phyloP scores from a whole-genome alignment of 2,329 filamentous ascomycete species.

The Plectosphaerella sp. region DNA sequence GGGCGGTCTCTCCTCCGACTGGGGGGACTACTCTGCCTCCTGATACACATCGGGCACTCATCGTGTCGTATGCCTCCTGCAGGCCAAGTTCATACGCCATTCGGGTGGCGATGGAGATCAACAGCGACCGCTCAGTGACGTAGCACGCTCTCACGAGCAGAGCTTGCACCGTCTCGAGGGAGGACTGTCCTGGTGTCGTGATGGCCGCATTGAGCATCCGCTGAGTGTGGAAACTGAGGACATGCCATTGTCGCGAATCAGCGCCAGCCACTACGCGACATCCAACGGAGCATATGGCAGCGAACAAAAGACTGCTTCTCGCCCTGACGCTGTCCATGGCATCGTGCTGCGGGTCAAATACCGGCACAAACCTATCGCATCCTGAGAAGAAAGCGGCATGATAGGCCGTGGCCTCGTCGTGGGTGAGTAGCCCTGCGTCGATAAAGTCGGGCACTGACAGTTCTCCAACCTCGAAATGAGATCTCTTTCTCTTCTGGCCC shows the following conservation, averaged over 20 bases:
- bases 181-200: constrained; percentile 17
- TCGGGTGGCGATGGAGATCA: constrained; percentile 43
- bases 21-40: too few relatives aligned
- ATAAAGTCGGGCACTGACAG: constrained; percentile 14
- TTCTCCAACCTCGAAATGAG: constrained; percentile 11
- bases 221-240: constrained; percentile 38
- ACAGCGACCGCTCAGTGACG: constrained; percentile 43
- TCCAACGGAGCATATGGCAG: constrained; percentile 46
- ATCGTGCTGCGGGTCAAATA: constrained; percentile 28
- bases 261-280: constrained; percentile 38
- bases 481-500: constrained; percentile 4
- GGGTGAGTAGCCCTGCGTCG: constrained; percentile 13
- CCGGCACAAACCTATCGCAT: constrained; percentile 19
- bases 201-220: constrained; percentile 35
- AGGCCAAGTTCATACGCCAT: constrained; percentile 45
- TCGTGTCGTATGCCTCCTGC: constrained; percentile 34
- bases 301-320: constrained; percentile 45
- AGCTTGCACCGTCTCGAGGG: constrained; percentile 46
- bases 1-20: background rate
- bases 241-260: constrained; percentile 30
- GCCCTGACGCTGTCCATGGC: constrained; percentile 37
- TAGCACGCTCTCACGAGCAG: constrained; percentile 48
- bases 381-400: constrained; percentile 19
- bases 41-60: constrained; percentile 17
- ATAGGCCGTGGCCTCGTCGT: constrained; percentile 16